phyloP scores from a whole-genome alignment of 768 basidiomycete genomes.

The Trametes meyenii region DNA sequence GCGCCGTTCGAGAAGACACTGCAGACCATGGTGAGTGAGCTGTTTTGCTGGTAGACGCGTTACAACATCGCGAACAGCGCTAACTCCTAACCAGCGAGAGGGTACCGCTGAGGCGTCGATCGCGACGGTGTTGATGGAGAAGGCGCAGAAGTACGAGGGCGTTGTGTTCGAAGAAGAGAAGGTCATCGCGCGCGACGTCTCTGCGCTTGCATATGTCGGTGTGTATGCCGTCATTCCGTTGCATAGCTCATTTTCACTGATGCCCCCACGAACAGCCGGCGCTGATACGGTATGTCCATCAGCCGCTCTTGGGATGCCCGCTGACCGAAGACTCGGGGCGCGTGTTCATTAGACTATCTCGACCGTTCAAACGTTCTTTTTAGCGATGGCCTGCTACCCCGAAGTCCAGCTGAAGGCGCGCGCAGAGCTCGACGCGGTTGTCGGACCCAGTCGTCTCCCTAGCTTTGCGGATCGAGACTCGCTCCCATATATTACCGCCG shows the following conservation, averaged over 20 bases:
- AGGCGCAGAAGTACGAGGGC: not conserved
- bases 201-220: conserved; percentile 26
- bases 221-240: not conserved
- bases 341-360: conserved; percentile 23
- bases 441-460: conserved; percentile 30
- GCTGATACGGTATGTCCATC: conserved; percentile 23
- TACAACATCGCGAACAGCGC: not conserved
- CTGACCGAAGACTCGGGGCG: not conserved
- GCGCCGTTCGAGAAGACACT: conserved; percentile 17
- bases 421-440: conserved; percentile 21
- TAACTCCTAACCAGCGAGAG: not conserved
- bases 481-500: conserved; percentile 33
- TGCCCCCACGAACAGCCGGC: conserved; percentile 13
- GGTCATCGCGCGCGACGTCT: conserved; percentile 11
- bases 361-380: conserved; percentile 24
- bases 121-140: conserved; percentile 9
- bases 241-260: not conserved
- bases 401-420: conserved; percentile 26
- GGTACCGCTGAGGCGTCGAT: conserved; percentile 14
- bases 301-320: no score
- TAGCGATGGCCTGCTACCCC: conserved; percentile 24
- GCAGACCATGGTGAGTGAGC: conserved; percentile 12
- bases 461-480: conserved; percentile 24
- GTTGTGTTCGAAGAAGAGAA: conserved; percentile 11
- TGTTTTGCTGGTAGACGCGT: not conserved